These are phyloP conservation scores for Dichomitus squalens DNA, from an alignment of 1,284 basidiomycete genomes.

Conservation along the genomic window DNA sequence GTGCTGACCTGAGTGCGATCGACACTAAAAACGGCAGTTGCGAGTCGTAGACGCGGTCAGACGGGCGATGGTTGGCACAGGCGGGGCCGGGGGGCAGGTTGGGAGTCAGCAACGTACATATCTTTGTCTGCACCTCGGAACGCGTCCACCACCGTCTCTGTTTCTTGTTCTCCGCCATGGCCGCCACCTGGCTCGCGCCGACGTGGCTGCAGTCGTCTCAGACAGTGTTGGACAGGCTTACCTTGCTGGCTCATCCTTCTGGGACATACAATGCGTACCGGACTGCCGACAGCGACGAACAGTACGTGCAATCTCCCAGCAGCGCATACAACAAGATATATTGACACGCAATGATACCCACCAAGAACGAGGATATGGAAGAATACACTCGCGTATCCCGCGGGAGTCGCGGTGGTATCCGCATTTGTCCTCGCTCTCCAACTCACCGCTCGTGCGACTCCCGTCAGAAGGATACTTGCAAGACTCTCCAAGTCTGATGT, in stretches of 20 bases:
- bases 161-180: slow-evolving; percentile 9
- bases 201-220: slow-evolving; percentile 15
- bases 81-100: too few species aligned
- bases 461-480: slow-evolving; percentile 6
- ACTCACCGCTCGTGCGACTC: slow-evolving; percentile 11
- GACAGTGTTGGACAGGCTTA: slow-evolving; percentile 8
- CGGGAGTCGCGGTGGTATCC: slow-evolving; percentile 7
- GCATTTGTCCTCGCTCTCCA: slow-evolving; percentile 13
- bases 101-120: too few species aligned
- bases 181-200: slow-evolving; percentile 18
- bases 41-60: too few species aligned
- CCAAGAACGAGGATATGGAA: slow-evolving; percentile 14
- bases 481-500: slow-evolving; percentile 8
- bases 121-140: too few species aligned
- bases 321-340: not conserved
- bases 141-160: too few species aligned
- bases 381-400: slow-evolving; percentile 16
- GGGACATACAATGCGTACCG: slow-evolving; percentile 2
- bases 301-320: slow-evolving; percentile 8
- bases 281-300: not conserved
- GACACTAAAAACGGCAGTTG: too few species aligned
- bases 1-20: too few species aligned
- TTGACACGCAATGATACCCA: not conserved
- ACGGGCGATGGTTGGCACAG: too few species aligned
- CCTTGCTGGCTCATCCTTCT: slow-evolving; percentile 2